Evolutionary conservation across 2,329 filamentous ascomycete genomes (phyloP).

Genomic region (Epichloe uncinata): DNA sequence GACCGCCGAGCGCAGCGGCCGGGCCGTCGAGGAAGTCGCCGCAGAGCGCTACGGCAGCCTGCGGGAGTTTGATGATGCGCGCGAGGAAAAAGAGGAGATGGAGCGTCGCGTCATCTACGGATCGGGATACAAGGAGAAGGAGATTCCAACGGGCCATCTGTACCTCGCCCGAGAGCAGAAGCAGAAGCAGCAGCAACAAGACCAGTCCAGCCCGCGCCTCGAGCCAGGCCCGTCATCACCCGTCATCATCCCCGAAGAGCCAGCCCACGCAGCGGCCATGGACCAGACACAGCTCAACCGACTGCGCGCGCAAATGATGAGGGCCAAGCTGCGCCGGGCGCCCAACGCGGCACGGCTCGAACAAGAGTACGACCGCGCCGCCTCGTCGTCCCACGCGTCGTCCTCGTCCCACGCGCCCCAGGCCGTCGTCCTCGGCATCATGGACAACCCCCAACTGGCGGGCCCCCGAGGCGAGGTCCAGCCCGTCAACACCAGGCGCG

Average conservation of each 20-base stretch:
- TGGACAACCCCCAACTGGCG: conserved; percentile 82
- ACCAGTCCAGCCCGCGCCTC: not conserved
- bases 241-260: conserved; percentile 40
- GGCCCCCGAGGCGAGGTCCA: conserved; percentile 62
- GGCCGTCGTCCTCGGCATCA: conserved; percentile 64
- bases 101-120: conserved; percentile 76
- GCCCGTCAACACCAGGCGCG: conserved; percentile 64
- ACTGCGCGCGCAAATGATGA: conserved; percentile 89
- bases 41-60: conserved; percentile 69
- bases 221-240: conserved; percentile 34
- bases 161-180: conserved; percentile 62
- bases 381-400: conserved; percentile 29
- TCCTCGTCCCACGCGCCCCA: conserved; percentile 34
- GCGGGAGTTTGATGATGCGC: conserved; percentile 77
- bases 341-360: conserved; percentile 67
- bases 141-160: conserved; percentile 78
- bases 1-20: conserved; percentile 59
- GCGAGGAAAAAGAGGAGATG: conserved; percentile 85
- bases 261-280: conserved; percentile 26
- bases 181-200: conserved; percentile 16
- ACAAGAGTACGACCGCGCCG: conserved; percentile 66
- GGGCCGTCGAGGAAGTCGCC: conserved; percentile 69
- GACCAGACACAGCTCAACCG: conserved; percentile 77
- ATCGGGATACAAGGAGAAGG: conserved; percentile 67
- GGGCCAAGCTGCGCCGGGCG: conserved; percentile 72